These are phyloP conservation scores for Euphorbia peplus DNA, from an alignment of 345 rosid species.

Conservation along the genomic window DNA sequence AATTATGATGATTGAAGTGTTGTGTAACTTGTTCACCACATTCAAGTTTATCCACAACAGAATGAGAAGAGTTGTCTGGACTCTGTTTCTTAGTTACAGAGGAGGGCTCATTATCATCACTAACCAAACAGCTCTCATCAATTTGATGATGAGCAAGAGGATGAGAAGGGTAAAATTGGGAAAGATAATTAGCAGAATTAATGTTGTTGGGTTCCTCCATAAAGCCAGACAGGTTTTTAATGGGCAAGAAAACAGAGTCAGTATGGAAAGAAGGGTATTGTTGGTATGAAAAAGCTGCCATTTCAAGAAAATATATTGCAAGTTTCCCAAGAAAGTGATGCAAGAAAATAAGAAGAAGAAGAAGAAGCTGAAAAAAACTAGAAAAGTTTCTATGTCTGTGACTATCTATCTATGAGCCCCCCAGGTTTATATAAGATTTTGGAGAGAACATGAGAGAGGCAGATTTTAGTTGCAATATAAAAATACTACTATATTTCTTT, in stretches of 20 bases:
- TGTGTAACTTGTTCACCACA: conserved; percentile 50
- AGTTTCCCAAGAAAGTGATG: conserved; percentile 18
- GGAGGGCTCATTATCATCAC: conserved; percentile 35
- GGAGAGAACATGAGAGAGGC: conserved; percentile 9
- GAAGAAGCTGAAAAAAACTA: conserved; percentile 17
- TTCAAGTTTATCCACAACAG: conserved; percentile 41
- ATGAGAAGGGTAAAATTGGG: conserved; percentile 29
- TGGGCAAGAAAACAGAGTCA: conserved; percentile 39
- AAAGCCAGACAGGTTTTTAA: conserved; percentile 25
- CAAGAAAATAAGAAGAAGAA: too few species aligned
- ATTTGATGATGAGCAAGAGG: too few species aligned
- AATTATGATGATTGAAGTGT: conserved; percentile 15
- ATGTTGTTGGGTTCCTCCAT: conserved; percentile 31
- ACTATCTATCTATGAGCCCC: conserved; percentile 13
- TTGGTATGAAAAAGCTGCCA: conserved; percentile 61
- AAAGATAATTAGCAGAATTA: conserved; percentile 21
- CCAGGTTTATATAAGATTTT: conserved; percentile 24
- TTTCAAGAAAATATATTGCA: conserved; percentile 18
- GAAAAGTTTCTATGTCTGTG: conserved; percentile 18
- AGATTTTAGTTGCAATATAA: too few species aligned
- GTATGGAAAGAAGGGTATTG: conserved; percentile 43
- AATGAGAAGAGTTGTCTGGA: conserved; percentile 40
- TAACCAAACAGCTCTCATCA: conserved; percentile 20
- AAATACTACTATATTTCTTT: not conserved
- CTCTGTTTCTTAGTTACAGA: conserved; percentile 41